Conservation (phyloP, 768 basidiomycete genomes). For the Peribolospora kevripleyi region DNA sequence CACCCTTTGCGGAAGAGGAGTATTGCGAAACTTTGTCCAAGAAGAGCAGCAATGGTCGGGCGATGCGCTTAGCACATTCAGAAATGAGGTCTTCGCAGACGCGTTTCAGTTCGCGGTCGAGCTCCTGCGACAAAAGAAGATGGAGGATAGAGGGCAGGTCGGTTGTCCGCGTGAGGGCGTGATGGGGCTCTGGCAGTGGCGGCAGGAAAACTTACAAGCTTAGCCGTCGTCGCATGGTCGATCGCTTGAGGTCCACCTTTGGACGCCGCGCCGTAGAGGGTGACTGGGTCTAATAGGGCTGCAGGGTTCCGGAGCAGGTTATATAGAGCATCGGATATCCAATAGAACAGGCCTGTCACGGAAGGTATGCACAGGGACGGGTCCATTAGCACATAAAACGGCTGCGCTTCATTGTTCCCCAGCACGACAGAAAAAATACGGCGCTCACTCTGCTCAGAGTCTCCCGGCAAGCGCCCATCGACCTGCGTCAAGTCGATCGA, state of each 20-base stretch:
- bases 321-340: constrained; percentile 4
- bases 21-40: constrained; percentile 27
- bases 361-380: too few species aligned
- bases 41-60: constrained; percentile 40
- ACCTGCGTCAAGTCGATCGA: constrained; percentile 40
- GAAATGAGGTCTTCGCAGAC: constrained; percentile 67
- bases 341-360: constrained; percentile 2
- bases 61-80: constrained; percentile 33
- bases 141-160: not conserved
- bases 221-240: constrained; percentile 40
- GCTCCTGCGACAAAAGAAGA: constrained; percentile 30
- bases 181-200: not conserved
- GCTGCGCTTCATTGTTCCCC: not conserved
- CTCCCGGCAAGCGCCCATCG: constrained; percentile 12
- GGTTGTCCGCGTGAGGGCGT: not conserved
- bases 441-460: constrained; percentile 14
- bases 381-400: not conserved
- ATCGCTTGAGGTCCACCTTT: constrained; percentile 2
- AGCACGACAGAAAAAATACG: constrained; percentile 12
- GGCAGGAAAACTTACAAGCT: constrained; percentile 29
- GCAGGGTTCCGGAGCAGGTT: constrained; percentile 3
- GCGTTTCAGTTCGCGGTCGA: constrained; percentile 60
- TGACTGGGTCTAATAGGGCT: constrained; percentile 9
- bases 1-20: constrained; percentile 16
- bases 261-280: constrained; percentile 8